Evolutionary conservation across 202 grass and related monocot species (phyloP), one percentile per base, ranked within the genome.

Genomic region (Panicum virgatum): DNA sequence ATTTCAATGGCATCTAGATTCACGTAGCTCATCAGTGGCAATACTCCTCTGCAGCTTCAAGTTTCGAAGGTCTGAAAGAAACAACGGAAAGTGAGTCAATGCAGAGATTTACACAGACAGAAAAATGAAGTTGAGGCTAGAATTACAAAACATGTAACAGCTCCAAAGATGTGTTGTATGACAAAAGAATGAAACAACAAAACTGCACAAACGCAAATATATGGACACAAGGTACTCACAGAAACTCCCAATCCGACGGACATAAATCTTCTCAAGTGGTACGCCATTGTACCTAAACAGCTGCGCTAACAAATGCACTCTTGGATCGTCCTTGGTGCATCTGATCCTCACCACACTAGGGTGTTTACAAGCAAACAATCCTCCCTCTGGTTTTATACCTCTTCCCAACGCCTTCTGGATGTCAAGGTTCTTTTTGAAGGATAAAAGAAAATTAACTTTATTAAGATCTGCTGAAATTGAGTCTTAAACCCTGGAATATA

Each of bases 261-360:
- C 69, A 22, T 47, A 86, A 67, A 86, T 86, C 39, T 75, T 75
- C 61, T 81, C 61, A 75, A 59, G 48, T 2, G n/a, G 61, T 30
- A 86, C 3, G 3, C 69, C 69, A 59, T 63, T 73, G 22, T 40
- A 53, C 11, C 5, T 29, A 46, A 86, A 32, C 42, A 76, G 68
- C 25, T 68, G 16, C 0, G 36, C 43, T 62, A 86, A 23, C 78
- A 50, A 39, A 86, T 51, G 71, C 42, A 67, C 42, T 47, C 32
- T 61, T 27, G 0, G 34, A 72, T 48, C 60, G 47, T 50, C 69
- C n/a, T 56, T 66, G 16, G 69, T 76, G 57, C 63, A 76, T 69
- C 52, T 76, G 70, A 86, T 81, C 62, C 75, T 61, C 50, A 86
- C 77, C 71, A 81, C 16, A 46, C 58, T 76, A 73, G 81, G 71